These are phyloP conservation scores for Saccharomyces kudriavzevii DNA, from an alignment of 805 yeast species.

Conservation along the genomic window DNA sequence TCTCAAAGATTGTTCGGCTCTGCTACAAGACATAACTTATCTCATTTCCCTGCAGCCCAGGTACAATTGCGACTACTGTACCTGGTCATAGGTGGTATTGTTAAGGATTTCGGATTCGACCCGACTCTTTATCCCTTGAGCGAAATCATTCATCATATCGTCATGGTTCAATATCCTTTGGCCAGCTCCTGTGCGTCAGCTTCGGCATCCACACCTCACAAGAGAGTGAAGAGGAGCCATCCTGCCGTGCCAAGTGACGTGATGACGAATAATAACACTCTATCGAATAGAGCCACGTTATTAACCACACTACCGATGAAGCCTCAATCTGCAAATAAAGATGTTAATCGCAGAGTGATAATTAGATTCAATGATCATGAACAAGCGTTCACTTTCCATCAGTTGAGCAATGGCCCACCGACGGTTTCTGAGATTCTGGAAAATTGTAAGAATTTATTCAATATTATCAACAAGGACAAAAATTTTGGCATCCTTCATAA, in stretches of 20 bases:
- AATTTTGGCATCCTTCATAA: conserved; percentile 17
- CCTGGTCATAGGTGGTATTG: conserved; percentile 57
- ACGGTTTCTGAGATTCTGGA: conserved; percentile 68
- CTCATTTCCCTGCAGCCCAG: conserved; percentile 36
- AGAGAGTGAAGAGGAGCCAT: not conserved
- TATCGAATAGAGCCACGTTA: conserved; percentile 7
- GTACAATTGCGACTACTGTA: conserved; percentile 42
- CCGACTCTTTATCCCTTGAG: conserved; percentile 51
- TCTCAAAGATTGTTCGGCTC: conserved; percentile 21
- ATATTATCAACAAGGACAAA: conserved; percentile 28
- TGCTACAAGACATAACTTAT: conserved; percentile 28
- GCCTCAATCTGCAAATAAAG: conserved; percentile 32
- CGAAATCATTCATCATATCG: conserved; percentile 55
- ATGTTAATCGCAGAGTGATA: conserved; percentile 33
- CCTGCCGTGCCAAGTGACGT: not conserved
- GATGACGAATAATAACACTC: not conserved
- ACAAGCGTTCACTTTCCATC: conserved; percentile 59
- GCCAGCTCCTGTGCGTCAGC: not conserved
- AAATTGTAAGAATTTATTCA: conserved; percentile 68
- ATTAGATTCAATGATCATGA: conserved; percentile 46
- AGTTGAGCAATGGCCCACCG: conserved; percentile 68
- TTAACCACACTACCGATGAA: conserved; percentile 27
- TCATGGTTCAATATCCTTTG: conserved; percentile 59
- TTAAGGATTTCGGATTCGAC: conserved; percentile 74
- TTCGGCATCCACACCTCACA: not conserved